Base-by-base conservation (phyloP, 2,329 filamentous ascomycete genomes). In the Penicillium sp. region DNA sequence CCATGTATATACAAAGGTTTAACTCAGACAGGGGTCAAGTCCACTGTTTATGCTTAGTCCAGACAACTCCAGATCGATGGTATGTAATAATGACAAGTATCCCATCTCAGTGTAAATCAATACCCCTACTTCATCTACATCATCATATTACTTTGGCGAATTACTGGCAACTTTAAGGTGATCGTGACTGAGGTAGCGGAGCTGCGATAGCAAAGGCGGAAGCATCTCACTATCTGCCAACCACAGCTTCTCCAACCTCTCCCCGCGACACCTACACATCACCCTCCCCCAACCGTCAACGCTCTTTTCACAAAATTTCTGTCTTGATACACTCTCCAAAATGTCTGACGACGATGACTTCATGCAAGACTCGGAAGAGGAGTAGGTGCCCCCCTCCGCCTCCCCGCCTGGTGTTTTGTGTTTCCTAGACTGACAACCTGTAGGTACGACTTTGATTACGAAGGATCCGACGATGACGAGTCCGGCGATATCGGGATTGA, bases 371-470 rank as follows among this genome's bases (percentile, higher is more conserved):
- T 93, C 88, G 4, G 84, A 89, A 67, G 87, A 91, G 73, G 85
- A 90, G 81, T 96, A 76, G 57, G 76, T 60, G 20, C 43, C 46
- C 48, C 37, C 47, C 18, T 20, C 18, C 18, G 18, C 18, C 18
- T 35, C 27, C 45, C 46, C 14, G 20, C 44, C 34, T 13, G 14
- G 29, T 27, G 38, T 40, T 27, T 40, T 4, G 46, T 3, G 18
- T 20, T 20, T 20, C 38, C 14, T 16, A 35, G 42, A 32, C 42
- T 68, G 48, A 67, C 66, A 38, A 32, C 43, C 22, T 23, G 28
- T 47, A 87, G 85, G 62, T 89, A 96, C 66, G 93, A 97, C 72
- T 97, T 97, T 68, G 91, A 97, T 65, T 97, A 96, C 70, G 91
- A 96, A 67, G 93, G 89, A 60, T 89, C 89, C 56, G 89, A 95